A percentile compares a stretch with the other conserved stretches of the same genome.
Evolutionary conservation across 106 monocot species (phyloP).

Genomic region (Amphibolis antarctica): DNA sequence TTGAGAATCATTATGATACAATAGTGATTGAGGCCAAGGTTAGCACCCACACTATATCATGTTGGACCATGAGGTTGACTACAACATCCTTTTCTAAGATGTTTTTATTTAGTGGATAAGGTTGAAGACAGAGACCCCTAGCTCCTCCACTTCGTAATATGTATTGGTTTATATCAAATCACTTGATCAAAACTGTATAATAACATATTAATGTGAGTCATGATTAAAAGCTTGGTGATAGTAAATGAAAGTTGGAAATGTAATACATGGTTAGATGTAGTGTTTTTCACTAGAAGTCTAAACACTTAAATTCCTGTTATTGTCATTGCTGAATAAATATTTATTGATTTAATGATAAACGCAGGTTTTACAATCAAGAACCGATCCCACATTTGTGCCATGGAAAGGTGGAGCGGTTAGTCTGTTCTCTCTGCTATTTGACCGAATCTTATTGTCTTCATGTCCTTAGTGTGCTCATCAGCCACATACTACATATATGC

Average conservation of each 20-base stretch:
- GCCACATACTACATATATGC: neutral
- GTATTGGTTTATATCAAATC: no score
- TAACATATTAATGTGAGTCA: no score
- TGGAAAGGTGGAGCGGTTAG: slow-evolving; percentile 99
- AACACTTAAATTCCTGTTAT: no score
- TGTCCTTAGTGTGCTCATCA: neutral
- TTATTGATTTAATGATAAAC: slow-evolving; percentile 2
- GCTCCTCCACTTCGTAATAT: no score
- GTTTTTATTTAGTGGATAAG: no score
- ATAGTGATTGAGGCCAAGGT: no score
- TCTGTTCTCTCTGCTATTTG: neutral
- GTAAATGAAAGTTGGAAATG: neutral
- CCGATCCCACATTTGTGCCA: slow-evolving; percentile 59
- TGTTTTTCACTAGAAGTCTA: neutral
- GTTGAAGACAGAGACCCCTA: no score
- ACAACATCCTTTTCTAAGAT: no score
- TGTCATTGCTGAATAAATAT: neutral
- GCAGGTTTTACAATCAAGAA: slow-evolving; percentile 86
- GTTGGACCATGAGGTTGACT: no score
- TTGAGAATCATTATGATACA: no score
- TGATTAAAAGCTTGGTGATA: neutral
- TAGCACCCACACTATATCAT: no score
- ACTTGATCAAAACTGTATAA: no score
- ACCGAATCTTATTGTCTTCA: neutral
- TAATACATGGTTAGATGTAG: neutral